phyloP scores from a whole-genome alignment of 768 basidiomycete species.

The Lentinula detonsa region DNA sequence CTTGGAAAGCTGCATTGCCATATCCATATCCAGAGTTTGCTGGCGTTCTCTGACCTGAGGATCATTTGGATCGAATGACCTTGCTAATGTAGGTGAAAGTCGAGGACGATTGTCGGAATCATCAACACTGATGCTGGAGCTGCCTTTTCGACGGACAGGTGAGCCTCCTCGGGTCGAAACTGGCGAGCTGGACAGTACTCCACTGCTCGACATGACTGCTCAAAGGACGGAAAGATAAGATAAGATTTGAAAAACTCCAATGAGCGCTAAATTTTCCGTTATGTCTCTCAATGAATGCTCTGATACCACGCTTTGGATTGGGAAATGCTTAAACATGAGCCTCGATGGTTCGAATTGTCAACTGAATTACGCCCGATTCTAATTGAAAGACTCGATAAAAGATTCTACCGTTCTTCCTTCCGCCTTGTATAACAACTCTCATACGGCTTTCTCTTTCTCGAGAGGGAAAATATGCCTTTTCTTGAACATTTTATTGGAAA shows the following conservation, averaged over 20 bases:
- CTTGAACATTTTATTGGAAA: too few species aligned
- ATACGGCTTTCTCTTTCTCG: too few species aligned
- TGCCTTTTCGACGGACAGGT: slow-evolving; percentile 30
- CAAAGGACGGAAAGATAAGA: background rate
- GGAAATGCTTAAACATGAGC: too few species aligned
- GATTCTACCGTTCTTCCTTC: too few species aligned
- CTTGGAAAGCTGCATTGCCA: slow-evolving; percentile 75
- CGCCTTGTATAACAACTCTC: too few species aligned
- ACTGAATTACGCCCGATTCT: too few species aligned
- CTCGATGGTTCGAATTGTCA: too few species aligned
- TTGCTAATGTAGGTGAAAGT: slow-evolving; percentile 55
- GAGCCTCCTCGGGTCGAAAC: slow-evolving; percentile 33
- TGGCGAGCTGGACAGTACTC: slow-evolving; percentile 33
- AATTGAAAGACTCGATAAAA: too few species aligned
- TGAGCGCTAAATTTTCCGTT: background rate
- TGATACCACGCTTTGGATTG: too few species aligned
- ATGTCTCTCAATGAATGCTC: too few species aligned
- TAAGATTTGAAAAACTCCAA: background rate
- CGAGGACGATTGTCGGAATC: slow-evolving; percentile 37
- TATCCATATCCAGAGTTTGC: slow-evolving; percentile 90
- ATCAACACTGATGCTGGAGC: slow-evolving; percentile 32
- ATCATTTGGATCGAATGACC: slow-evolving; percentile 64
- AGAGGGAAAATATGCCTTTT: too few species aligned
- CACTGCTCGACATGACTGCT: background rate
- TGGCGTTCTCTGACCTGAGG: slow-evolving; percentile 80